Conservation (phyloP, 139 green algal genomes). For the Picochlorum sp. region DNA sequence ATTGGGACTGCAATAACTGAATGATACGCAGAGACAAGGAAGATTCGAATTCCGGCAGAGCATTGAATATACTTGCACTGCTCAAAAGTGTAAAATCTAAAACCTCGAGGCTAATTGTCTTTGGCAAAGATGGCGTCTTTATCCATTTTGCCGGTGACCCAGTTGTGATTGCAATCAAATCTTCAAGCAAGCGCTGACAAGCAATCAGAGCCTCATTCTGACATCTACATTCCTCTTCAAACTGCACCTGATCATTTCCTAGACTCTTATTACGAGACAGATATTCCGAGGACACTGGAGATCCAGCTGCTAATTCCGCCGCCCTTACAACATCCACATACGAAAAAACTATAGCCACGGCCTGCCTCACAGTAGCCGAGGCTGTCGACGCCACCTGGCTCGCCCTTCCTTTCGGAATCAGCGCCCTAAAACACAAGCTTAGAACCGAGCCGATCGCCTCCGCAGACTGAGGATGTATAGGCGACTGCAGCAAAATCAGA, state of each 20-base stretch:
- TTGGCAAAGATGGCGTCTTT: constrained; percentile 35
- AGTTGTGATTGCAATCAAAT: constrained; percentile 41
- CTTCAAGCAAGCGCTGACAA: constrained; percentile 47
- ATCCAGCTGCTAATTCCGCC: not conserved
- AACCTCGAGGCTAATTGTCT: constrained; percentile 61
- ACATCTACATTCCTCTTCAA: not conserved
- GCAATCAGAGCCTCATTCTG: constrained; percentile 9
- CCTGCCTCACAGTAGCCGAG: constrained; percentile 64
- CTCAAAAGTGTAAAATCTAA: constrained; percentile 68
- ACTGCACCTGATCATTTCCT: not conserved
- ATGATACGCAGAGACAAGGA: constrained; percentile 26
- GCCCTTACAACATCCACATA: constrained; percentile 31
- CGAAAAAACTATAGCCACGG: constrained; percentile 67
- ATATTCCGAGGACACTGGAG: not conserved
- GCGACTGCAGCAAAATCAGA: constrained; percentile 68
- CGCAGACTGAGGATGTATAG: constrained; percentile 35
- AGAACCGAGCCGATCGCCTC: constrained; percentile 45
- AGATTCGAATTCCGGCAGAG: constrained; percentile 12
- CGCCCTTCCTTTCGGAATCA: constrained; percentile 27
- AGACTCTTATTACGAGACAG: not conserved
- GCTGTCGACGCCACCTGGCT: constrained; percentile 60
- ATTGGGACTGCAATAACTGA: constrained; percentile 33
- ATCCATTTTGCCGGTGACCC: constrained; percentile 34
- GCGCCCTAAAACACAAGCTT: constrained; percentile 43
- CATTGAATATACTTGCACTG: constrained; percentile 38